phyloP scores from a whole-genome alignment of 2,329 filamentous ascomycete species.

The Mycosphaerelloides madeirae region DNA sequence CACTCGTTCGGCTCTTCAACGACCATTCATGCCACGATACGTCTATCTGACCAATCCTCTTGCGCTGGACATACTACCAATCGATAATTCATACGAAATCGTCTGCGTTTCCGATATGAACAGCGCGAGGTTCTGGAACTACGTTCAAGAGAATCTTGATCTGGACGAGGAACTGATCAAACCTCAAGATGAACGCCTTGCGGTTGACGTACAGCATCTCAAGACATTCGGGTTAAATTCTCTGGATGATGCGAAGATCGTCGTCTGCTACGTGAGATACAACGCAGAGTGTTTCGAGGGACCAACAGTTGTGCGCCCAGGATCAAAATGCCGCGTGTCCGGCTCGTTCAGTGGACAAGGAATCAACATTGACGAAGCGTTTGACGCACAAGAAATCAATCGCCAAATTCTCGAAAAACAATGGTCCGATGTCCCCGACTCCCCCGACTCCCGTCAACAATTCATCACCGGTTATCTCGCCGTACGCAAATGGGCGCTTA shows the following conservation, averaged over 20 bases:
- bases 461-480: slow-evolving; percentile 1
- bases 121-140: slow-evolving; percentile 18
- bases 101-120: slow-evolving; percentile 18
- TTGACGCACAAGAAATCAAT: background rate
- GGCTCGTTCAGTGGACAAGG: too few species aligned
- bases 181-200: background rate
- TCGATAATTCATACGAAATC: slow-evolving; percentile 4
- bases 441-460: slow-evolving; percentile 1
- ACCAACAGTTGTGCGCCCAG: too few species aligned
- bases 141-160: slow-evolving; percentile 15
- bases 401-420: background rate
- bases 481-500: background rate
- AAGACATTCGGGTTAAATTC: too few species aligned
- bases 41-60: background rate
- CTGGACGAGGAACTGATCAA: background rate
- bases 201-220: background rate
- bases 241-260: too few species aligned
- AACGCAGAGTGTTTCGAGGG: too few species aligned
- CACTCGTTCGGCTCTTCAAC: too few species aligned
- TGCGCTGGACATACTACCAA: slow-evolving; percentile 2
- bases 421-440: slow-evolving; percentile 2
- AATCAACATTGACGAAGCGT: background rate
- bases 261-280: too few species aligned
- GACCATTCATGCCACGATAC: too few species aligned
- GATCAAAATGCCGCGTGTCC: too few species aligned